Evolutionary conservation across 1,284 basidiomycete species (phyloP), one percentile per base, ranked within the genome.

Genomic region (Papiliotrema laurentii): DNA sequence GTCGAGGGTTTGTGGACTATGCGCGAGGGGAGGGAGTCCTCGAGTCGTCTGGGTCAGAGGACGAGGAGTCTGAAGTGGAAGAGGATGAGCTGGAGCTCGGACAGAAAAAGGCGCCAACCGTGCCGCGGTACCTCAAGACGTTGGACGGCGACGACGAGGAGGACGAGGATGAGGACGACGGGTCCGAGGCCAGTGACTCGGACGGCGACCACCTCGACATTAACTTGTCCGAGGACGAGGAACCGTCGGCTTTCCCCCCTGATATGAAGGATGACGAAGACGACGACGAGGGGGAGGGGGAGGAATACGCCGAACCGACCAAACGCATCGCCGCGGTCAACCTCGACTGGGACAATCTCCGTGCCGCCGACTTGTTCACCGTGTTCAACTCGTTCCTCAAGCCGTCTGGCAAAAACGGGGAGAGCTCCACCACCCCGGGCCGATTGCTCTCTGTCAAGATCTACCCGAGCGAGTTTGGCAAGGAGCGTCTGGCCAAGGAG

Each of bases 311-410:
- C 31, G 49, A 51, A 14, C 70, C 75, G 1, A 89, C 89, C 1
- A 80, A 77, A 40, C 81, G 94, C 13, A 75, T 97, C 5, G 96
- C 94, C 0, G 83, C 87, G 25, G 94, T 99, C 59, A 97, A 98
- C 69, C 81, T 98, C 52, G 96, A 99, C 75, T 99, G 96, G 96
- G 96, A 98, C 72, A 83, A 97, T 74, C 83, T 98, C 48, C 86
- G 87, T 43, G 90, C 94, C 1, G 78, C 78, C 30, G 93, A 98
- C 71, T 77, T 99, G 22, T 97, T 83, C 81, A 91, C 89, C 72
- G 88, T 98, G 36, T 92, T 91, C 73, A 84, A 89, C 30, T 97
- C 92, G 4, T 81, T 94, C 45, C 79, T 97, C 18, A 50, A 79
- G 47, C 51, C 47, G 9, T 21, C 46, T 28, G 47, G 24, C 27